phyloP scores from a whole-genome alignment of 805 yeast species.

The Priceomyces haplophilus region DNA sequence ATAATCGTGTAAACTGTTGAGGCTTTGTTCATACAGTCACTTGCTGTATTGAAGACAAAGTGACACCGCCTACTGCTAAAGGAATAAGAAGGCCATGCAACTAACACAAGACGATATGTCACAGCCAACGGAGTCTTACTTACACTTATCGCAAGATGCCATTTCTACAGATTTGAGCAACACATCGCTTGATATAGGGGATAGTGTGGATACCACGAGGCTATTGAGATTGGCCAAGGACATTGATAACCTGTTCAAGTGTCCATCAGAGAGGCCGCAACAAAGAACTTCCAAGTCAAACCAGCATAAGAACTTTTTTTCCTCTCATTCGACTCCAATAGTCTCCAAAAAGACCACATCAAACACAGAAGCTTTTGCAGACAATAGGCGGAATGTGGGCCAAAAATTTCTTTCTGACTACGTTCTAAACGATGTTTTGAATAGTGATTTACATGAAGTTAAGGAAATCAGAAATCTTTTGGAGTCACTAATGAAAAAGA shows the following conservation, averaged over 20 bases:
- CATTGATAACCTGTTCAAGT: slow-evolving; percentile 9
- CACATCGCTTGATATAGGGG: slow-evolving; percentile 6
- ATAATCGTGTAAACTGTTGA: no score
- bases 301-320: slow-evolving; percentile 8
- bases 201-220: slow-evolving; percentile 6
- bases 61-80: background rate
- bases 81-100: slow-evolving; percentile 2
- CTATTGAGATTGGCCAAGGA: slow-evolving; percentile 16
- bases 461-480: slow-evolving; percentile 12
- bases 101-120: slow-evolving; percentile 17
- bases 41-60: no score
- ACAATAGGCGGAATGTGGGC: background rate
- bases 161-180: slow-evolving; percentile 5
- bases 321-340: slow-evolving; percentile 28
- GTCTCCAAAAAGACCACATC: slow-evolving; percentile 3
- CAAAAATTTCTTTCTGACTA: background rate
- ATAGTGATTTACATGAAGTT: slow-evolving; percentile 16
- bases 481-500: slow-evolving; percentile 4
- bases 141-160: slow-evolving; percentile 25
- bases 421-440: slow-evolving; percentile 5
- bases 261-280: background rate
- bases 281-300: background rate
- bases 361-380: background rate
- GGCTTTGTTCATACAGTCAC: no score
- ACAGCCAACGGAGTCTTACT: slow-evolving; percentile 30